phyloP scores from a whole-genome alignment of 176 grass and related monocot species.

The Saccharum officinarum region DNA sequence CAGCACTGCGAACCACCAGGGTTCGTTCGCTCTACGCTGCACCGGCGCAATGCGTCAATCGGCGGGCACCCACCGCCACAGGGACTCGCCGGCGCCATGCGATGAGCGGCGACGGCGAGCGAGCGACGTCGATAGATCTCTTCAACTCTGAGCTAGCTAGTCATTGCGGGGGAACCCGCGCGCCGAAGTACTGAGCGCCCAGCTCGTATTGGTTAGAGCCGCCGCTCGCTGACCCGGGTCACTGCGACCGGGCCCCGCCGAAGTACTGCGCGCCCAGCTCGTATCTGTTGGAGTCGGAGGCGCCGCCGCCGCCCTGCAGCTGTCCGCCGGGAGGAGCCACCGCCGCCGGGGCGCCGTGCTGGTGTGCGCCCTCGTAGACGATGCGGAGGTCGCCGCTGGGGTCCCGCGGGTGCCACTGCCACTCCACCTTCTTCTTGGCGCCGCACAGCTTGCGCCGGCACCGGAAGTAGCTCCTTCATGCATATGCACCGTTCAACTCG shows the following conservation, averaged over 20 bases:
- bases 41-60: slow-evolving; percentile 33
- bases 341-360: slow-evolving; percentile 25
- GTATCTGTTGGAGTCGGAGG: slow-evolving; percentile 45
- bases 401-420: slow-evolving; percentile 59
- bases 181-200: too few relatives aligned
- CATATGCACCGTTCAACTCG: too few relatives aligned
- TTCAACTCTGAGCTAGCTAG: background rate
- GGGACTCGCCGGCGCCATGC: background rate
- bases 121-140: background rate
- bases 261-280: slow-evolving; percentile 62
- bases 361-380: slow-evolving; percentile 52
- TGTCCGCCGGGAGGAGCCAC: background rate
- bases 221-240: background rate
- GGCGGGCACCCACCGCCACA: background rate
- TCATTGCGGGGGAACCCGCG: too few relatives aligned
- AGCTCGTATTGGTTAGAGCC: too few relatives aligned
- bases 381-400: slow-evolving; percentile 33
- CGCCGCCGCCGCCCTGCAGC: background rate
- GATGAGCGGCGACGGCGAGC: too few relatives aligned
- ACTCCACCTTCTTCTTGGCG: slow-evolving; percentile 79
- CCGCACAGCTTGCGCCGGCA: slow-evolving; percentile 61
- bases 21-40: background rate
- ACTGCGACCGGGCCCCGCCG: slow-evolving; percentile 24
- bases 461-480: slow-evolving; percentile 71
- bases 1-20: too few relatives aligned